Conservation (phyloP, 139 green algal genomes). For the Haematococcus sp. region DNA sequence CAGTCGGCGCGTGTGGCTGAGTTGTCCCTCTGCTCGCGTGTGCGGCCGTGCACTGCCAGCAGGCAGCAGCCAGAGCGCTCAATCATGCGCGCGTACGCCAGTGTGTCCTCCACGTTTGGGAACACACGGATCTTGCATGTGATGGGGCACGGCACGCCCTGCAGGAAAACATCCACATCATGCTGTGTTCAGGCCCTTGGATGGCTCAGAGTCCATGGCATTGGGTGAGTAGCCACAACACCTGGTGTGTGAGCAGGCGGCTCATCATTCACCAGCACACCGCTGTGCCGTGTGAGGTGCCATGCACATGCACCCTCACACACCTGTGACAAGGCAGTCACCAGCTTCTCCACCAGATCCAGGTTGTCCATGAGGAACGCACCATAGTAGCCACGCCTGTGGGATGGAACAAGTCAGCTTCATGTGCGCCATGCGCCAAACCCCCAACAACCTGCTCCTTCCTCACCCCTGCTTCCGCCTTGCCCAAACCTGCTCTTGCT, state of each 20-base stretch:
- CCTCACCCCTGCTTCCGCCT: no score
- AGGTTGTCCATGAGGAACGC: slow-evolving; percentile 93
- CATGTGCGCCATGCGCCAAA: no score
- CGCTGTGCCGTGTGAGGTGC: no score
- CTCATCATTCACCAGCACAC: no score
- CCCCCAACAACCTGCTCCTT: no score
- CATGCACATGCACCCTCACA: no score
- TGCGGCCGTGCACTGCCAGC: slow-evolving; percentile 93
- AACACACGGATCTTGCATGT: slow-evolving; percentile 93
- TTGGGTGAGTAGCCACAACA: no score
- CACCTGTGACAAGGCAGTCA: slow-evolving; percentile 46
- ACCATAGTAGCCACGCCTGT: slow-evolving; percentile 58
- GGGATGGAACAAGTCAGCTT: no score
- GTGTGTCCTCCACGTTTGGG: slow-evolving; percentile 70
- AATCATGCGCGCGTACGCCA: slow-evolving; percentile 93
- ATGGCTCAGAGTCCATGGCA: no score
- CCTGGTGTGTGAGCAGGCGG: no score
- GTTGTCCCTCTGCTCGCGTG: slow-evolving; percentile 86
- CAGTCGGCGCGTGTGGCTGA: slow-evolving; percentile 68
- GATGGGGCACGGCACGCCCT: slow-evolving; percentile 62
- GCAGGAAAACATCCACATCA: slow-evolving; percentile 2
- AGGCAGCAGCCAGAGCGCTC: slow-evolving; percentile 81
- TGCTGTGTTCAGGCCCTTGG: slow-evolving; percentile 22
- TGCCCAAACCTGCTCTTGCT: slow-evolving; percentile 38
- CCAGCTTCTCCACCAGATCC: slow-evolving; percentile 60